Evolutionary conservation across 805 yeast species (phyloP).

Genomic region (Lipomyces chichibuensis): DNA sequence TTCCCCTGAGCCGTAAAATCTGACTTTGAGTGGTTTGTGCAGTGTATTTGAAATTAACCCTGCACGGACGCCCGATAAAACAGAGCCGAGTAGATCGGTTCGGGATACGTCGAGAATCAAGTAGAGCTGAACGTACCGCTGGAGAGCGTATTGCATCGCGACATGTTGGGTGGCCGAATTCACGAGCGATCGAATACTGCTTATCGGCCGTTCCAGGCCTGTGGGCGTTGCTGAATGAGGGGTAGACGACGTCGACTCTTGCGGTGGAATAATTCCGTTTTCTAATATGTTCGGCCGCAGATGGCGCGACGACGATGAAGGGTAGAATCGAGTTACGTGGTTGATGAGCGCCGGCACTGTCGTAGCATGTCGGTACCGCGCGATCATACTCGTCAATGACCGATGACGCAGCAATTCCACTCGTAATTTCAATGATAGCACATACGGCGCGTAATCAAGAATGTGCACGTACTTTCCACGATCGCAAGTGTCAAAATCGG

Average conservation of each 20-base stretch:
- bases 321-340: constrained; percentile 17
- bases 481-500: constrained; percentile 8
- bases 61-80: constrained; percentile 18
- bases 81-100: constrained; percentile 32
- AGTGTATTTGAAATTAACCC: constrained; percentile 29
- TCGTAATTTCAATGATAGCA: constrained; percentile 17
- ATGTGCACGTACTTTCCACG: constrained; percentile 16
- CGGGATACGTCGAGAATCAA: constrained; percentile 36
- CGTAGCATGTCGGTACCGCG: constrained; percentile 8
- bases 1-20: constrained; percentile 38
- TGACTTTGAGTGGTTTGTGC: constrained; percentile 38
- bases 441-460: constrained; percentile 11
- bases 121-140: constrained; percentile 21
- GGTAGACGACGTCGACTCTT: neutral
- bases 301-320: constrained; percentile 12
- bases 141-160: constrained; percentile 15
- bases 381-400: constrained; percentile 14
- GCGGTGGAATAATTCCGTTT: neutral
- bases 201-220: neutral
- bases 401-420: constrained; percentile 17
- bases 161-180: constrained; percentile 11
- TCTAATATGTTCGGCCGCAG: constrained; percentile 8
- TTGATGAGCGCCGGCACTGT: constrained; percentile 13
- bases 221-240: constrained; percentile 1
- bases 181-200: neutral